Evolutionary conservation across 129 eudicot genomes (phyloP).

Genomic region (Saposhnikovia divaricata): DNA sequence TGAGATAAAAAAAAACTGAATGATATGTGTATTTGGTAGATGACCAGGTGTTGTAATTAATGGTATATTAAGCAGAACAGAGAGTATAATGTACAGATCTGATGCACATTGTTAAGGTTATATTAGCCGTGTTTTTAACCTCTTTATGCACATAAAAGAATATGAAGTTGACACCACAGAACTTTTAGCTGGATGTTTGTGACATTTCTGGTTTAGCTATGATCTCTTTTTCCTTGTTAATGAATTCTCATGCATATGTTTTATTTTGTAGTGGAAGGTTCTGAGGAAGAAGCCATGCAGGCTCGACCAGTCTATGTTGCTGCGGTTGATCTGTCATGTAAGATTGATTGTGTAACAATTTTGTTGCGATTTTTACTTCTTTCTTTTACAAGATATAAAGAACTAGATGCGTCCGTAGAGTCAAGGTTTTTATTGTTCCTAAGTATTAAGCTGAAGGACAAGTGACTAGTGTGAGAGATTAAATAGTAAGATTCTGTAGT

Average conservation of each 20-base stretch:
- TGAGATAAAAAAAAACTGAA: background rate
- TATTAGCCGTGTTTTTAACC: background rate
- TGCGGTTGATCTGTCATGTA: slow-evolving; percentile 91
- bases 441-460: background rate
- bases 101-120: background rate
- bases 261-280: slow-evolving; percentile 55
- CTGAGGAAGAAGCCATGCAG: slow-evolving; percentile 77
- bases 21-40: background rate
- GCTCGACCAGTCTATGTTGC: slow-evolving; percentile 98
- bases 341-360: slow-evolving; percentile 21
- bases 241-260: background rate
- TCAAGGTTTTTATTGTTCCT: background rate
- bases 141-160: background rate
- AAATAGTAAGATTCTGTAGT: background rate
- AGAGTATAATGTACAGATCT: background rate
- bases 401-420: background rate
- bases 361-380: background rate
- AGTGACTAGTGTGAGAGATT: background rate
- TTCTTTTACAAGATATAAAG: background rate
- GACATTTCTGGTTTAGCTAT: background rate
- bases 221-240: background rate
- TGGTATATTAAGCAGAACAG: background rate
- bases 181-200: background rate
- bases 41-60: background rate
- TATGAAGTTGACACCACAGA: background rate